Percentiles rank a stretch among this genome's conserved stretches.
phyloP scores from a whole-genome alignment of 225 moss, liverwort and hornwort species.

The Sphagnum contortum region DNA sequence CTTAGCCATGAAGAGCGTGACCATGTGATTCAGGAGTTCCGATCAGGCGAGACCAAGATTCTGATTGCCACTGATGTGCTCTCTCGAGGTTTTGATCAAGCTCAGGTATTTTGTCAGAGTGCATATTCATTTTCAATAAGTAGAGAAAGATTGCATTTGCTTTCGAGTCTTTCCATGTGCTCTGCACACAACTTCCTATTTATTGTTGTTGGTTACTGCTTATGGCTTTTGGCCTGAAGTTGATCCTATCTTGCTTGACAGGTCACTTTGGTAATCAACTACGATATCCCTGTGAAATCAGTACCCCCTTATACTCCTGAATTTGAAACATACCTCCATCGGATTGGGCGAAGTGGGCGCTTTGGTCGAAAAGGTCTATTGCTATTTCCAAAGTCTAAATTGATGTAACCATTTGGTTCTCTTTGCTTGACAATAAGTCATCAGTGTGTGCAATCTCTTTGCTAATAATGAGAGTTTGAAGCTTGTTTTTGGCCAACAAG shows the following conservation, averaged over 20 bases:
- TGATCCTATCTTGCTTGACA: conserved; percentile 5
- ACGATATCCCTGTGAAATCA: conserved; percentile 62
- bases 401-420: too few relatives aligned
- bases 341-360: conserved; percentile 92
- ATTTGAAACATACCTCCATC: conserved; percentile 85
- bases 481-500: too few relatives aligned
- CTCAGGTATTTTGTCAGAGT: conserved; percentile 45
- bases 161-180: too few relatives aligned
- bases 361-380: conserved; percentile 80
- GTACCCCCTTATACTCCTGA: conserved; percentile 41
- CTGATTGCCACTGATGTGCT: conserved; percentile 89
- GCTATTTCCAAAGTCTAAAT: too few relatives aligned
- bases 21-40: conserved; percentile 79
- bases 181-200: too few relatives aligned
- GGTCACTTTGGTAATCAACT: conserved; percentile 93
- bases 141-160: too few relatives aligned
- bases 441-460: too few relatives aligned
- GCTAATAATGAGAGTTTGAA: too few relatives aligned
- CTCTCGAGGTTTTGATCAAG: conserved; percentile 93
- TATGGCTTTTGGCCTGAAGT: too few relatives aligned
- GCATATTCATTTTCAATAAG: not conserved
- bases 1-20: conserved; percentile 83
- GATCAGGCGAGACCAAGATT: conserved; percentile 87
- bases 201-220: too few relatives aligned
- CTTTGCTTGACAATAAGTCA: too few relatives aligned